phyloP scores from a whole-genome alignment of 1,284 basidiomycete species.

The Pterulicium gracile region DNA sequence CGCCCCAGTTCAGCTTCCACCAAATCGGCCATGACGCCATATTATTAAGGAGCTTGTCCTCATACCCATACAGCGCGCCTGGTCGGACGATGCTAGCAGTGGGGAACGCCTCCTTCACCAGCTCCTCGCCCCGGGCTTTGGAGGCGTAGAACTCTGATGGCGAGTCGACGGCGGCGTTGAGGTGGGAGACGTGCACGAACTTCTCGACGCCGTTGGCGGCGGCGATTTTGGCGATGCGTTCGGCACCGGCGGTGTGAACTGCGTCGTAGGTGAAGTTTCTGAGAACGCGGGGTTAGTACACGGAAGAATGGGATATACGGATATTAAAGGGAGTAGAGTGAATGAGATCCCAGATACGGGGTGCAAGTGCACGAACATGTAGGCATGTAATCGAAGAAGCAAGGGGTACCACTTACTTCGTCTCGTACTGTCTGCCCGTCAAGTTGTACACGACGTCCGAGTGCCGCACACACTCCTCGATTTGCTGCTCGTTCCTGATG shows the following conservation, averaged over 20 bases:
- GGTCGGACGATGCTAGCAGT: slow-evolving; percentile 88
- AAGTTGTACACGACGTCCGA: slow-evolving; percentile 98
- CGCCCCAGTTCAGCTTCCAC: slow-evolving; percentile 86
- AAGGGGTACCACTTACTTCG: slow-evolving; percentile 46
- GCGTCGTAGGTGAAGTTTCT: slow-evolving; percentile 81
- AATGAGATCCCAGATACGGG: too few relatives aligned
- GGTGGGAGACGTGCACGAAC: slow-evolving; percentile 91
- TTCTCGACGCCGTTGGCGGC: slow-evolving; percentile 72
- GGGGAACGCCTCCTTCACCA: slow-evolving; percentile 79
- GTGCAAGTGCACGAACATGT: slow-evolving; percentile 1
- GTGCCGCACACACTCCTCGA: slow-evolving; percentile 89
- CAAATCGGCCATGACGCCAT: slow-evolving; percentile 89
- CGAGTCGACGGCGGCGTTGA: slow-evolving; percentile 81
- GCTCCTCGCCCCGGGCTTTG: slow-evolving; percentile 87
- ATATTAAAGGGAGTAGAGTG: too few relatives aligned
- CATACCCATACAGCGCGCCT: slow-evolving; percentile 80
- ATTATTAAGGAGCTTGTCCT: slow-evolving; percentile 92
- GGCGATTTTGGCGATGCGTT: slow-evolving; percentile 75
- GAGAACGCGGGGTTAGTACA: slow-evolving; percentile 3
- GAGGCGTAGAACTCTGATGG: slow-evolving; percentile 79
- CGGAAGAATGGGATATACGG: neutral
- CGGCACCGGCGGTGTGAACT: slow-evolving; percentile 74
- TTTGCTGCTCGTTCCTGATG: slow-evolving; percentile 78
- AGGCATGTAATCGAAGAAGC: slow-evolving; percentile 1
- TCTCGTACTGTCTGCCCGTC: slow-evolving; percentile 84